Base-by-base conservation (phyloP, 305 asterid species). In the Ilex paraguariensis region DNA sequence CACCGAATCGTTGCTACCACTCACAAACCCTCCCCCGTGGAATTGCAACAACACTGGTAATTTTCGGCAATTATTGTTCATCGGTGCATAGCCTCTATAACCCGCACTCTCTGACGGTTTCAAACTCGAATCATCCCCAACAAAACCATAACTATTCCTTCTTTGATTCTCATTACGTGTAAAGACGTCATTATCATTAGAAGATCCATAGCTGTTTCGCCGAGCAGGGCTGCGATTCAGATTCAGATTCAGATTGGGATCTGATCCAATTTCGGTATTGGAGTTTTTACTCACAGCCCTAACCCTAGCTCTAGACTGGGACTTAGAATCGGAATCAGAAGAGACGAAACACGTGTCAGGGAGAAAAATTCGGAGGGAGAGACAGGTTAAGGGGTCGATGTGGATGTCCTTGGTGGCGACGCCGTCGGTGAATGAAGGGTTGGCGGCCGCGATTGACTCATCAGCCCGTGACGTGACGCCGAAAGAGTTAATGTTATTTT, bases 1-100 rank as follows among this genome's bases (percentile, higher is more conserved):
- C 31, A 70, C 82, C 3, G 95, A 84, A 70, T 86, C 96, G 62
- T 83, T 87, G 73, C 91, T 86, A 67, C 95, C 97, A 31, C 88
- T 77, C 46, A 91, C 95, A 74, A 88, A 91, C n/a, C 95, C 97
- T 30, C 97, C 96, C 42, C 97, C 97, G 31, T 88, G 97, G 66
- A 91, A 84, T 74, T 91, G 96, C 81, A 91, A 64, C 87, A 91
- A 77, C 66, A 86, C 87, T 0, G 95, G 94, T 31, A 91, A 63
- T 57, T 72, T 79, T 6, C 97, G 77, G 13, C 81, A 74, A 31
- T 67, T 79, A 39, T 48, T 77, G 42, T 77, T 84, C 3, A 50
- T 75, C n/a, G 93, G 97, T 30, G 84, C 74, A 70, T 91, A 91
- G 49, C 96, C 97, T 55, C 87, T 60, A 54, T 90, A 91, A 69